Evolutionary conservation across 2,329 filamentous ascomycete genomes (phyloP).

Genomic region (Capronia epimyces): DNA sequence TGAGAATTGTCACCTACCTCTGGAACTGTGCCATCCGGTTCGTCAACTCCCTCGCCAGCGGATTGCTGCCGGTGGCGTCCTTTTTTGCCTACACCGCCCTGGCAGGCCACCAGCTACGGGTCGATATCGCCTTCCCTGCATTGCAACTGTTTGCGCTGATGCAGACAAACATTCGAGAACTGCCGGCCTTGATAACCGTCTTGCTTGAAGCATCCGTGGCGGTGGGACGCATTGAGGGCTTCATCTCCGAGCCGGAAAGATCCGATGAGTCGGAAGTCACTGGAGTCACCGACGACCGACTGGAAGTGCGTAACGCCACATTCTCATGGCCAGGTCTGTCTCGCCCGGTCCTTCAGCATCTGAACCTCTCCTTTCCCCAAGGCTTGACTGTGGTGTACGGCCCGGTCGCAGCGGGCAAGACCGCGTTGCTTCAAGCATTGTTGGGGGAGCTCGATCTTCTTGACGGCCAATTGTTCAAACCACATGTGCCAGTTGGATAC

Average conservation of each 20-base stretch:
- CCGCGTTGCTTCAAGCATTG: conserved; percentile 54
- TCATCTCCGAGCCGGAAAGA: conserved; percentile 81
- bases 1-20: conserved; percentile 59
- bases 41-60: conserved; percentile 65
- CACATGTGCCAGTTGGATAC: conserved; percentile 54
- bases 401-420: conserved; percentile 61
- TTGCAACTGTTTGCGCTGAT: conserved; percentile 74
- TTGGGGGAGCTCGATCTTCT: conserved; percentile 55
- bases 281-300: conserved; percentile 29
- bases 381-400: conserved; percentile 59
- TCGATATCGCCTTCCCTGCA: conserved; percentile 82
- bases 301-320: conserved; percentile 57
- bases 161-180: conserved; percentile 64
- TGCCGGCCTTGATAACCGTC: conserved; percentile 69
- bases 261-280: conserved; percentile 46
- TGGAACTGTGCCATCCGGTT: conserved; percentile 61
- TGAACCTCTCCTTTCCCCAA: conserved; percentile 50
- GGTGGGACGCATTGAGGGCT: conserved; percentile 72
- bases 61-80: conserved; percentile 71
- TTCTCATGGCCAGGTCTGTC: conserved; percentile 73
- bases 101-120: conserved; percentile 60
- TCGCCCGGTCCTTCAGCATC: conserved; percentile 50
- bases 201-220: conserved; percentile 79
- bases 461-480: conserved; percentile 47
- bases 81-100: conserved; percentile 76